phyloP scores from a whole-genome alignment of 352 stramenopile genomes.

The Pythium guiyangense region DNA sequence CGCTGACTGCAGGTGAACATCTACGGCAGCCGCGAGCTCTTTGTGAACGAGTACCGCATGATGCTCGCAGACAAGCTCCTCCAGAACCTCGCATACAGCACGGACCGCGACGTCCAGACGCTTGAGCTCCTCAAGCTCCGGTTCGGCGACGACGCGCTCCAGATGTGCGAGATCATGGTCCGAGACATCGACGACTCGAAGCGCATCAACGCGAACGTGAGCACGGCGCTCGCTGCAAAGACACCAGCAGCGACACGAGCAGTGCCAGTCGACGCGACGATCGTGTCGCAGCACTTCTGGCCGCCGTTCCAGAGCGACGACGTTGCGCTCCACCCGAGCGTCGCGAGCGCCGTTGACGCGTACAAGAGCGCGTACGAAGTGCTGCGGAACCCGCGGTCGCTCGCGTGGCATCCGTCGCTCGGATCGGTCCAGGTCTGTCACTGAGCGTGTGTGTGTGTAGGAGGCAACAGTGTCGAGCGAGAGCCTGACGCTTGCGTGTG shows the following conservation, averaged over 20 bases:
- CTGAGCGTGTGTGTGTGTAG: no score
- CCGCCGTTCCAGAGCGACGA: slow-evolving; percentile 92
- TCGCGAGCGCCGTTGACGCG: slow-evolving; percentile 73
- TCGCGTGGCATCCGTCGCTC: slow-evolving; percentile 93
- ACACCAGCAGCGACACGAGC: not conserved
- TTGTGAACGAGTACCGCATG: slow-evolving; percentile 98
- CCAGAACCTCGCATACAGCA: slow-evolving; percentile 92
- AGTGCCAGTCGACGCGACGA: slow-evolving; percentile 83
- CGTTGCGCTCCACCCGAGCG: slow-evolving; percentile 86
- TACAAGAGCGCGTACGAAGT: slow-evolving; percentile 91
- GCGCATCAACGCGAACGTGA: slow-evolving; percentile 90
- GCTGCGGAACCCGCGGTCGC: slow-evolving; percentile 91
- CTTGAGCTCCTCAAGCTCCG: slow-evolving; percentile 96
- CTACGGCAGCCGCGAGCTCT: slow-evolving; percentile 97
- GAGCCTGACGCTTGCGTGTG: no score
- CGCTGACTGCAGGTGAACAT: slow-evolving; percentile 93
- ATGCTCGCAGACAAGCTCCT: slow-evolving; percentile 98
- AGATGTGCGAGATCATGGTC: slow-evolving; percentile 98
- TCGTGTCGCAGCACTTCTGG: slow-evolving; percentile 98
- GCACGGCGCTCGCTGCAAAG: slow-evolving; percentile 30
- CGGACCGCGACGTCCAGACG: slow-evolving; percentile 92
- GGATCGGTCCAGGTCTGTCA: slow-evolving; percentile 90
- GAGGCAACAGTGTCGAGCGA: no score
- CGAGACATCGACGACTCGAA: slow-evolving; percentile 97
- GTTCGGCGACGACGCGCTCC: slow-evolving; percentile 93